Evolutionary conservation across 805 yeast genomes (phyloP).

Genomic region (Candida lessepsii): DNA sequence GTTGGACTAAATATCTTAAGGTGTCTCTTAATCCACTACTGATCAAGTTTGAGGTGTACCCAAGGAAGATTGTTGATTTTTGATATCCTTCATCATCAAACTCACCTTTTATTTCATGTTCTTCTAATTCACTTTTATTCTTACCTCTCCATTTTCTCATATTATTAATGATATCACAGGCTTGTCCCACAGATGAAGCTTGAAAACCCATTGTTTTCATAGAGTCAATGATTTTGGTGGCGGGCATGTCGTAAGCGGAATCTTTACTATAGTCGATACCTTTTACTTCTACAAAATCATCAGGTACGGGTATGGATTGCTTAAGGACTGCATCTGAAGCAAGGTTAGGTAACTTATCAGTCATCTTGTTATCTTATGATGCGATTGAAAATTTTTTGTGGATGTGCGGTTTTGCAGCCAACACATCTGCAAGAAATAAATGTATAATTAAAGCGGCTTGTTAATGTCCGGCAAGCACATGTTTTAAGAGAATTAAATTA

Average conservation of each 20-base stretch:
- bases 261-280: conserved; percentile 90
- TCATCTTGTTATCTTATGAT: conserved; percentile 2
- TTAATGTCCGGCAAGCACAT: no score
- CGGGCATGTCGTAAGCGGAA: conserved; percentile 72
- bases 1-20: conserved; percentile 81
- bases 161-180: conserved; percentile 87
- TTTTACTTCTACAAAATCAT: conserved; percentile 68
- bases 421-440: no score
- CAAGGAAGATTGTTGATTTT: conserved; percentile 88
- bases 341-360: conserved; percentile 49
- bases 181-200: conserved; percentile 80
- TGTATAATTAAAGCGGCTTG: no score
- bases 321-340: conserved; percentile 91
- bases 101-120: conserved; percentile 64
- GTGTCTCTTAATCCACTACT: conserved; percentile 94
- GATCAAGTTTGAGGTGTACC: conserved; percentile 94
- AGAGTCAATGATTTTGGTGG: conserved; percentile 70
- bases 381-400: conserved; percentile 1
- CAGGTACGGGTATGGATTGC: conserved; percentile 83
- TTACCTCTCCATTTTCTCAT: conserved; percentile 95
- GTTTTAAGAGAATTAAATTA: no score
- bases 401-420: conserved; percentile 5
- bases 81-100: conserved; percentile 78
- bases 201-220: conserved; percentile 98
- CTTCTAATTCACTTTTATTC: conserved; percentile 64